Percentiles rank a stretch among this genome's conserved stretches.
phyloP scores from a whole-genome alignment of 192 early-diverging fungal genomes.

The Entomortierella parvispora region DNA sequence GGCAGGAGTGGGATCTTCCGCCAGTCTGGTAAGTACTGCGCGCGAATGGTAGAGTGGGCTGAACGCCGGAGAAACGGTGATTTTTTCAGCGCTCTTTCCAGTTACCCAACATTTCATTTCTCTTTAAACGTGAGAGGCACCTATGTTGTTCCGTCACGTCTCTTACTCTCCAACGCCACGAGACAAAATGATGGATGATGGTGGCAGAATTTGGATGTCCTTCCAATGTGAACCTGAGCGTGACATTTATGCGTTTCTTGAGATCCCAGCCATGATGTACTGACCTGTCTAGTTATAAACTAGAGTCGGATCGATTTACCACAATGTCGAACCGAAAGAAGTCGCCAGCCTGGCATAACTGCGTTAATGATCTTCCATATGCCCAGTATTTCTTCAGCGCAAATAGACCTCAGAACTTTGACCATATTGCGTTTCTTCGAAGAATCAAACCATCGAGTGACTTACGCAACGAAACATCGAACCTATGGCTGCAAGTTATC shows the following conservation, averaged over 20 bases:
- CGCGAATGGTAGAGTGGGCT: conserved; percentile 1
- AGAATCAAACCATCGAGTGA: not conserved
- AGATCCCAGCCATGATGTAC: not conserved
- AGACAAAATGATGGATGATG: not conserved
- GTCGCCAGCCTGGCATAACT: not conserved
- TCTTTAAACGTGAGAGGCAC: no score
- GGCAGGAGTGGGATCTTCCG: not conserved
- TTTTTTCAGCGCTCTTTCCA: no score
- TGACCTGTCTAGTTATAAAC: not conserved
- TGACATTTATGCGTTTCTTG: not conserved
- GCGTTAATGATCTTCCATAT: not conserved
- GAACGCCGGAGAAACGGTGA: not conserved
- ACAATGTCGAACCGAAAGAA: not conserved
- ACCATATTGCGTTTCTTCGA: not conserved
- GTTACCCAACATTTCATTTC: no score
- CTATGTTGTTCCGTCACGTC: no score
- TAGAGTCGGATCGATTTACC: not conserved
- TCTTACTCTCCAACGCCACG: not conserved
- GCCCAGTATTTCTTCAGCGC: not conserved
- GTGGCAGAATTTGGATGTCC: no score
- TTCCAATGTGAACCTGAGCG: not conserved
- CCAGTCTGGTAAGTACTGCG: no score
- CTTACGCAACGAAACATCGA: not conserved
- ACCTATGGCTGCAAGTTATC: not conserved
- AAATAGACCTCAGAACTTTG: not conserved